Conservation (phyloP, 1,139 yeast genomes). For the Candida glucosophila region DNA sequence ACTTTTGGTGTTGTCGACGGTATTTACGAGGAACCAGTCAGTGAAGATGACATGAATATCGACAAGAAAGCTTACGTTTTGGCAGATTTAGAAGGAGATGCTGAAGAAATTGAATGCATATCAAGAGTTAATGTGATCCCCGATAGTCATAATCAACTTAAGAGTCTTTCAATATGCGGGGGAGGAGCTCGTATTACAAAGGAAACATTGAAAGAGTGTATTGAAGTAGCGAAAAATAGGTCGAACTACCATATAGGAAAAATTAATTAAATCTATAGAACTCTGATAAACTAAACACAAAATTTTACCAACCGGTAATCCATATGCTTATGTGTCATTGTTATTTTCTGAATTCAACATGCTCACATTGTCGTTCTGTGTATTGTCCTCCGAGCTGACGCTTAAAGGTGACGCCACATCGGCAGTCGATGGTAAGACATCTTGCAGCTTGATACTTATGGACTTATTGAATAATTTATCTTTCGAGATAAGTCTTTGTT, state of each 20-base stretch:
- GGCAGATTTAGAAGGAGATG: constrained; percentile 72
- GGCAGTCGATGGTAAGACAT: constrained; percentile 3
- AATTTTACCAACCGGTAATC: too few species aligned
- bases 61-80: constrained; percentile 34
- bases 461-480: constrained; percentile 16
- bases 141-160: constrained; percentile 15
- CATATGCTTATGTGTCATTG: constrained; percentile 1
- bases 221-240: constrained; percentile 34
- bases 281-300: not conserved
- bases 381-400: constrained; percentile 6
- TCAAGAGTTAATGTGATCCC: constrained; percentile 34
- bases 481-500: constrained; percentile 27
- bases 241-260: constrained; percentile 6
- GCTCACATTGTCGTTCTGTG: constrained; percentile 4
- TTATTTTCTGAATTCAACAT: constrained; percentile 2
- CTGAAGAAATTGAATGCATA: constrained; percentile 51
- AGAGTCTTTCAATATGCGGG: constrained; percentile 27
- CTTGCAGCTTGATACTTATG: constrained; percentile 11
- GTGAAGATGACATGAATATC: constrained; percentile 12
- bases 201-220: constrained; percentile 36
- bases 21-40: constrained; percentile 22
- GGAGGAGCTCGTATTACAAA: constrained; percentile 39
- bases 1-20: constrained; percentile 56
- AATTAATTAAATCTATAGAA: constrained; percentile 1
- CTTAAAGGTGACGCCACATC: constrained; percentile 5